Percentiles rank a stretch among this genome's conserved stretches.
Evolutionary conservation across 169 alveolate species (phyloP).

Genomic region (Cryptosporidium felis): DNA sequence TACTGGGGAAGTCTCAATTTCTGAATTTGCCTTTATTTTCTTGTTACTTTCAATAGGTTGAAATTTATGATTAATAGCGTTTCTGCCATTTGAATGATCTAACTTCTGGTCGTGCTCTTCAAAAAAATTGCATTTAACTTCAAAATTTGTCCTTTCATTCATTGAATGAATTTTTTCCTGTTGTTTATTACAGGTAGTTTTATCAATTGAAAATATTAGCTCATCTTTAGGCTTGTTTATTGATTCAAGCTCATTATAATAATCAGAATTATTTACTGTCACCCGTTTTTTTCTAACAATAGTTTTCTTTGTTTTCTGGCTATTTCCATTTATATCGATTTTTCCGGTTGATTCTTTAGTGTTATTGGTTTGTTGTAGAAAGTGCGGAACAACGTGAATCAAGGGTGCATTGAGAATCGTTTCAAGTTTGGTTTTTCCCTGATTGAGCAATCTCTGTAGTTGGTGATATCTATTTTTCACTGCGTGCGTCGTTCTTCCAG

Average conservation of each 20-base stretch:
- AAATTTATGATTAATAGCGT: neutral
- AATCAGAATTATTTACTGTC: neutral
- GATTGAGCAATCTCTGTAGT: slow-evolving; percentile 53
- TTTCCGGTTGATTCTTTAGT: slow-evolving; percentile 20
- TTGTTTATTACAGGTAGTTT: neutral
- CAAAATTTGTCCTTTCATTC: neutral
- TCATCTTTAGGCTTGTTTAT: neutral
- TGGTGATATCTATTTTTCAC: slow-evolving; percentile 81
- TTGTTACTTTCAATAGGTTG: neutral
- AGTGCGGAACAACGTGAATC: slow-evolving; percentile 56
- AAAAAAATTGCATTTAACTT: neutral
- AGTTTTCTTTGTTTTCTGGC: slow-evolving; percentile 13
- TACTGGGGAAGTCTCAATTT: slow-evolving; percentile 29
- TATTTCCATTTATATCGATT: slow-evolving; percentile 1
- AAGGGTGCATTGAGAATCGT: slow-evolving; percentile 61
- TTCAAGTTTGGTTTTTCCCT: slow-evolving; percentile 66
- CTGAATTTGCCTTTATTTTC: neutral
- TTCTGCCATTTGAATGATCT: neutral
- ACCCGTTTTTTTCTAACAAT: slow-evolving; percentile 5
- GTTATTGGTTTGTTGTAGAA: slow-evolving; percentile 24
- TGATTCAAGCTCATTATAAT: neutral
- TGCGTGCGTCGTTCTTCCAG: slow-evolving; percentile 86
- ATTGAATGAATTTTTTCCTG: neutral
- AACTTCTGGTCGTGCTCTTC: neutral
- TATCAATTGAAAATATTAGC: neutral